Evolutionary conservation across 106 monocot genomes (phyloP), one percentile per base, ranked within the genome.

Genomic region (Allium cepa): DNA sequence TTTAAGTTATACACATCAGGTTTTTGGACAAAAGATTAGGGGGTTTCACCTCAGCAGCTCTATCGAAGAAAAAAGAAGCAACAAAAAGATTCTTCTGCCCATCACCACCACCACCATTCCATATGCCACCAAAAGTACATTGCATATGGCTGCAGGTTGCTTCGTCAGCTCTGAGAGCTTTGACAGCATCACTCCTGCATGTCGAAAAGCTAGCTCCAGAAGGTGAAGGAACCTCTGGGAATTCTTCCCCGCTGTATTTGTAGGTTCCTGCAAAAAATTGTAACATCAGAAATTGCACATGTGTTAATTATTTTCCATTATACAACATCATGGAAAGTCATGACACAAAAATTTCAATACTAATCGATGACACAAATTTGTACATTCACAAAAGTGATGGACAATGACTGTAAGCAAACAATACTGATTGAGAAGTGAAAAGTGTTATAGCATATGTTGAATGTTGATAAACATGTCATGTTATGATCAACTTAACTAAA

Each of bases 71-170:
- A 78, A 95, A 95, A 55, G 95, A 95, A 10, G 95, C 95, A 17
- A 95, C 91, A 81, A 91, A 91, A 45, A 91, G 73, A 68, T 84
- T 91, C 66, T 80, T 88, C 73, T 95, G 85, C 47, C 95, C 95
- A 69, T 85, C 91, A 17, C 95, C 95, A 57, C 95, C 95, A 8
- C 95, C 95, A 65, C 91, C 95, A 74, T 95, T 95, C 95, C 95
- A 95, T 9, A 91, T 74, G 22, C 95, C 95, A 63, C 83, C 95
- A 78, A 95, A 95, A 12, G 95, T 91, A 66, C 95, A 95, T 57
- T 95, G 88, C 88, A 91, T 85, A 68, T 91, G 85, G 0, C 85
- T 85, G 76, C 95, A 95, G 58, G 76, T 76, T 55, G 85, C 80
- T 72, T 95, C 91, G 68, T 95, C 83, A 45, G 79, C 71, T 73